Percentiles rank a stretch among this genome's conserved stretches.
These are phyloP conservation scores for Talaromyces sp. DNA, from an alignment of 2,329 filamentous ascomycete species.

Conservation along the genomic window DNA sequence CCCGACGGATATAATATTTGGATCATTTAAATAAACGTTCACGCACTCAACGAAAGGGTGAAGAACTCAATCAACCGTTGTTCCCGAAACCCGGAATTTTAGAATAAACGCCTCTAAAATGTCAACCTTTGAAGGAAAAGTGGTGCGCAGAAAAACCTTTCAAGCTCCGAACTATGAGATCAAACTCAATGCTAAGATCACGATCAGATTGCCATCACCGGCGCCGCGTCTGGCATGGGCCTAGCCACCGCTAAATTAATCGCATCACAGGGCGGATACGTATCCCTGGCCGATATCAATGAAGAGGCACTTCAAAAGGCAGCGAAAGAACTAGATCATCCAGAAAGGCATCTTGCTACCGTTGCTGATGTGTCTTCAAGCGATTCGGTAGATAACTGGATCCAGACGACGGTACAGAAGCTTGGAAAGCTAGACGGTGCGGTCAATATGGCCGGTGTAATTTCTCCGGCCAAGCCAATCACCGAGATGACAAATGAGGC, in stretches of 20 bases:
- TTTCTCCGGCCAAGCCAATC: constrained; percentile 14
- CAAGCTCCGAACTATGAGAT: too few relatives aligned
- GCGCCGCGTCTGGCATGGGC: constrained; percentile 15
- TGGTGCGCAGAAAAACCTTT: too few relatives aligned
- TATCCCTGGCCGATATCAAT: constrained; percentile 53
- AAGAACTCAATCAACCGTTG: too few relatives aligned
- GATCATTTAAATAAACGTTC: too few relatives aligned
- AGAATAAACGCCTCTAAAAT: too few relatives aligned
- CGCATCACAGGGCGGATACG: constrained; percentile 11
- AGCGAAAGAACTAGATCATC: constrained; percentile 13
- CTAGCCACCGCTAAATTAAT: constrained; percentile 15
- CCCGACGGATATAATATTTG: too few relatives aligned
- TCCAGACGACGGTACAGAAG: constrained; percentile 32
- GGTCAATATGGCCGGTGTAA: constrained; percentile 38
- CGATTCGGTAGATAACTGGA: constrained; percentile 36
- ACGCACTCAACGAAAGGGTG: too few relatives aligned
- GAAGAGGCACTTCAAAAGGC: constrained; percentile 36
- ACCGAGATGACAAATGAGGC: constrained; percentile 7
- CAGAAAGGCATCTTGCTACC: constrained; percentile 5
- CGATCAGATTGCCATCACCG: constrained; percentile 21
- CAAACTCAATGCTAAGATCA: too few relatives aligned
- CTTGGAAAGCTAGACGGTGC: constrained; percentile 41
- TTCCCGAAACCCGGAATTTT: too few relatives aligned
- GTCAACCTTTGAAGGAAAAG: too few relatives aligned
- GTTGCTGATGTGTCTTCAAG: constrained; percentile 32